Percentiles rank a stretch among this genome's conserved stretches.
These are phyloP conservation scores for Naematelia encephala DNA, from an alignment of 768 basidiomycete genomes.

Conservation along the genomic window DNA sequence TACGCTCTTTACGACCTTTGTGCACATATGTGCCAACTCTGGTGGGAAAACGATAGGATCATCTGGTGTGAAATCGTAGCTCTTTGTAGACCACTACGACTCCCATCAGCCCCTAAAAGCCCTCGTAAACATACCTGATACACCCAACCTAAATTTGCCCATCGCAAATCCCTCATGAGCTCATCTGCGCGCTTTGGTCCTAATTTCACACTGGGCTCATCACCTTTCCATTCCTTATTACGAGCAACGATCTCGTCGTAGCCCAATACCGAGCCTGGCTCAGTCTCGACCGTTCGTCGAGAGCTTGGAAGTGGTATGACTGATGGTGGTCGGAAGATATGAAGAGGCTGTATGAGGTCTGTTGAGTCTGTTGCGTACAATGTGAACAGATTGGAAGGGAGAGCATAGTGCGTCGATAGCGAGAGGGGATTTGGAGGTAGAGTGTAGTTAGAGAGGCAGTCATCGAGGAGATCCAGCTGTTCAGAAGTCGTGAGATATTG, in stretches of 20 bases:
- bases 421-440: constrained; percentile 80
- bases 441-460: constrained; percentile 74
- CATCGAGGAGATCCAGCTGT: constrained; percentile 67
- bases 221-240: constrained; percentile 61
- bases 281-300: constrained; percentile 63
- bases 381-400: constrained; percentile 80
- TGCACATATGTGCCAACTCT: constrained; percentile 61
- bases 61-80: constrained; percentile 75
- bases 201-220: constrained; percentile 61
- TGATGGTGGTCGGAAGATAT: background rate
- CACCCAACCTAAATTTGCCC: constrained; percentile 93
- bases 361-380: constrained; percentile 45
- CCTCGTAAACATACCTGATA: constrained; percentile 59
- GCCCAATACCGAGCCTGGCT: constrained; percentile 61
- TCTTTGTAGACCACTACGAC: constrained; percentile 87
- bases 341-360: constrained; percentile 26
- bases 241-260: constrained; percentile 58
- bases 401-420: constrained; percentile 76
- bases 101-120: background rate
- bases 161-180: constrained; percentile 74
- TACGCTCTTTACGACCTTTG: constrained; percentile 60
- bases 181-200: constrained; percentile 57
- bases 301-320: too few species aligned
- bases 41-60: constrained; percentile 64
- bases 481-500: constrained; percentile 61